Conservation (phyloP, 2,329 filamentous ascomycete genomes). For the Thermothelomyces thermophilus region DNA sequence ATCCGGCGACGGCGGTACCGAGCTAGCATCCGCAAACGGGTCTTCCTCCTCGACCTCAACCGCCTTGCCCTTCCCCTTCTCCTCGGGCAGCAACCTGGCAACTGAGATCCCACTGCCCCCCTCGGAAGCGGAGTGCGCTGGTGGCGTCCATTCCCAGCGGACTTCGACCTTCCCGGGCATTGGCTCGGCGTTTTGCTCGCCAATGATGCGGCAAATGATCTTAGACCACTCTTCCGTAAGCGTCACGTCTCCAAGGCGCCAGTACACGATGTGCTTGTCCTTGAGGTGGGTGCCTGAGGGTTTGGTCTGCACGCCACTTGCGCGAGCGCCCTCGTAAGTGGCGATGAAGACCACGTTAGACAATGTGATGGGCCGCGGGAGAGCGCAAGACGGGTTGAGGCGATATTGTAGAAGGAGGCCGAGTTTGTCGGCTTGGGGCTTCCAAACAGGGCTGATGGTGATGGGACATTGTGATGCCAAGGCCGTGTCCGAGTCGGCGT, state of each 20-base stretch:
- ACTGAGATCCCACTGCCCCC: conserved; percentile 62
- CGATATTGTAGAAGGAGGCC: conserved; percentile 79
- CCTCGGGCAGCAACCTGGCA: conserved; percentile 42
- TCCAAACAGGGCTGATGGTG: conserved; percentile 70
- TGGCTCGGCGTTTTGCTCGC: conserved; percentile 63
- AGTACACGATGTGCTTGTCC: conserved; percentile 71
- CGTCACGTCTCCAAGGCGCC: conserved; percentile 70
- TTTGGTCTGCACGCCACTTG: conserved; percentile 66
- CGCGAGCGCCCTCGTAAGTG: conserved; percentile 60
- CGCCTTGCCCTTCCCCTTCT: conserved; percentile 45
- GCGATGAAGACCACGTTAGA: conserved; percentile 71
- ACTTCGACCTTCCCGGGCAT: conserved; percentile 74
- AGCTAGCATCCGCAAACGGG: conserved; percentile 60
- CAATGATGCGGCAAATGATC: conserved; percentile 72
- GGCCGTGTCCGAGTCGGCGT: conserved; percentile 51
- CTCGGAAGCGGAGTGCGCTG: conserved; percentile 31
- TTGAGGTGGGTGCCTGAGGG: conserved; percentile 72
- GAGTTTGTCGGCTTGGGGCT: conserved; percentile 76
- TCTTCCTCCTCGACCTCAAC: conserved; percentile 41
- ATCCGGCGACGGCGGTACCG: conserved; percentile 26
- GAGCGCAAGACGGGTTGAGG: conserved; percentile 63
- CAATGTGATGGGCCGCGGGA: conserved; percentile 37
- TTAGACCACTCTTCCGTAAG: conserved; percentile 61
- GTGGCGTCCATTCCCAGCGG: conserved; percentile 59
- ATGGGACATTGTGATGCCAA: conserved; percentile 61